These are phyloP conservation scores for Taiwanofungus camphoratus DNA, from an alignment of 1,284 basidiomycete genomes.

Conservation along the genomic window DNA sequence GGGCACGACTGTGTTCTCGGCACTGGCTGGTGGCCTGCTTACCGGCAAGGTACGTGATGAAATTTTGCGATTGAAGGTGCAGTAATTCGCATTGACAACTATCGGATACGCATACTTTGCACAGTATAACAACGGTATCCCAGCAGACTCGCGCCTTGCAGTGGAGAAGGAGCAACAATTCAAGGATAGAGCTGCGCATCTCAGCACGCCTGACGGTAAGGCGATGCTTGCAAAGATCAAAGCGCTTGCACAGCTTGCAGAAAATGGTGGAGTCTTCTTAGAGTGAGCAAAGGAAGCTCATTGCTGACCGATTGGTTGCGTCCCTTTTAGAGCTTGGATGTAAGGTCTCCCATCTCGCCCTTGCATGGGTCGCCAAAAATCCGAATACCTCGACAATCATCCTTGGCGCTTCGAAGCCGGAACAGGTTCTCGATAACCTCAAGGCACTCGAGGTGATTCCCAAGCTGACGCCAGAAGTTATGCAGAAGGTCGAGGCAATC, in stretches of 20 bases:
- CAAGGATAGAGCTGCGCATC: slow-evolving; percentile 12
- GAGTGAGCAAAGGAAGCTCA: background rate
- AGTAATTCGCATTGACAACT: background rate
- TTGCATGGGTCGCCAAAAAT: slow-evolving; percentile 67
- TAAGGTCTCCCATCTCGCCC: slow-evolving; percentile 57
- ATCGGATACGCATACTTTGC: background rate
- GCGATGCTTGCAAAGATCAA: slow-evolving; percentile 66
- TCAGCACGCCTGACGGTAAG: slow-evolving; percentile 44
- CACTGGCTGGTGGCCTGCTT: slow-evolving; percentile 65
- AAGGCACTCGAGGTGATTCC: slow-evolving; percentile 67
- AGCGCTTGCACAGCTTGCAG: slow-evolving; percentile 61
- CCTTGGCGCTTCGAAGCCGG: slow-evolving; percentile 53
- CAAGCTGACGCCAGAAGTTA: slow-evolving; percentile 59
- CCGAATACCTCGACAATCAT: slow-evolving; percentile 54
- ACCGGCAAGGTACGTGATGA: slow-evolving; percentile 56
- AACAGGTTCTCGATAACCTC: slow-evolving; percentile 64
- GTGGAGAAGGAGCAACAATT: slow-evolving; percentile 44
- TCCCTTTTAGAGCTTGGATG: slow-evolving; percentile 40
- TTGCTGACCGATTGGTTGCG: background rate
- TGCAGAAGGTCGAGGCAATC: slow-evolving; percentile 63
- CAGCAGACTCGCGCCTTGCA: slow-evolving; percentile 56
- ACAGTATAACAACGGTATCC: slow-evolving; percentile 44
- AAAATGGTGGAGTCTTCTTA: slow-evolving; percentile 31
- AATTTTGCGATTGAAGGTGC: background rate
- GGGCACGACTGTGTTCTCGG: slow-evolving; percentile 72